Percentiles rank a stretch among this genome's conserved stretches.
phyloP scores from a whole-genome alignment of 73 alveolate species.

The Tetrahymena elliotti region DNA sequence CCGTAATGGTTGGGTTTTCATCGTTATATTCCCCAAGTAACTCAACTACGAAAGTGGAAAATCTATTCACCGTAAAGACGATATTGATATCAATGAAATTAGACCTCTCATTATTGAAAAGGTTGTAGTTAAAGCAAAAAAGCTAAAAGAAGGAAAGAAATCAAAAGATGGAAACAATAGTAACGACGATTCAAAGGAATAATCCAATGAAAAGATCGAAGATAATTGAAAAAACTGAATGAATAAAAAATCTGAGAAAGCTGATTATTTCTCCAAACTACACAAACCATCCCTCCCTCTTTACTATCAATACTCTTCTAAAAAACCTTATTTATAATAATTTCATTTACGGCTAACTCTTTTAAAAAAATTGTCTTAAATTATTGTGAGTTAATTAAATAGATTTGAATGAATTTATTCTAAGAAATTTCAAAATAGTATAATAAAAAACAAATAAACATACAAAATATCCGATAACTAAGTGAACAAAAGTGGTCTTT shows the following conservation, averaged over 20 bases:
- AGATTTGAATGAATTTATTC: background rate
- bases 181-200: background rate
- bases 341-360: background rate
- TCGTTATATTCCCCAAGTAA: background rate
- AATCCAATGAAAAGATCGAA: background rate
- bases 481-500: no score
- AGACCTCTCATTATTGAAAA: conserved; percentile 10
- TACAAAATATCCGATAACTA: no score
- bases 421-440: no score
- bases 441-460: no score
- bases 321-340: background rate
- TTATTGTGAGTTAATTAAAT: background rate
- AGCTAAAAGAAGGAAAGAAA: background rate
- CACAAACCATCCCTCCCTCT: background rate
- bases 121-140: conserved; percentile 13
- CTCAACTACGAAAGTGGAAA: background rate
- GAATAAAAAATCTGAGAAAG: background rate
- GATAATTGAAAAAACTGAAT: background rate
- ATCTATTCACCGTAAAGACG: background rate
- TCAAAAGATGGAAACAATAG: background rate
- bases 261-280: background rate
- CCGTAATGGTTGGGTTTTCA: conserved; percentile 18
- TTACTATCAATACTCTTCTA: background rate
- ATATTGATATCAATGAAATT: background rate
- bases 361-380: background rate